phyloP scores from a whole-genome alignment of 2,329 filamentous ascomycete genomes.

The Ophiocordyceps camponoti-floridani region DNA sequence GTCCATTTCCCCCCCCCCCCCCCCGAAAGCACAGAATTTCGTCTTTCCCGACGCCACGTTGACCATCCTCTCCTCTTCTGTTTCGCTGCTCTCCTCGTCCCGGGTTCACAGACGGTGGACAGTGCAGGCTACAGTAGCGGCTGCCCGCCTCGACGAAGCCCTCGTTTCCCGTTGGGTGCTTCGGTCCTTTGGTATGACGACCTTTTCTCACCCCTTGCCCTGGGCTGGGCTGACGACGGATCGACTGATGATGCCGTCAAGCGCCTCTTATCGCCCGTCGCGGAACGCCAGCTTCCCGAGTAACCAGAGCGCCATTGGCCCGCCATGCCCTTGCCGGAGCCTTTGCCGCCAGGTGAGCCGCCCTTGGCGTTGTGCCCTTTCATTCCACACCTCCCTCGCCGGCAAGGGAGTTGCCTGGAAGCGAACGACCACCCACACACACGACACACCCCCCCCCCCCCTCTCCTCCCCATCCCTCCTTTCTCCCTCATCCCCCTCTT shows the following conservation, averaged over 20 bases:
- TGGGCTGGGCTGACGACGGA: neutral
- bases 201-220: too few relatives aligned
- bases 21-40: neutral
- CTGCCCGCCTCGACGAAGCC: too few relatives aligned
- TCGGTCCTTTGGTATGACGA: too few relatives aligned
- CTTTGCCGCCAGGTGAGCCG: constrained; percentile 6
- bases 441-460: too few relatives aligned
- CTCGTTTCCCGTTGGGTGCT: too few relatives aligned
- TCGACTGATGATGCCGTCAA: neutral
- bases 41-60: neutral
- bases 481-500: neutral
- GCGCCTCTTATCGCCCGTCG: neutral
- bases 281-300: neutral
- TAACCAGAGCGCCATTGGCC: neutral
- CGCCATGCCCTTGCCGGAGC: constrained; percentile 4
- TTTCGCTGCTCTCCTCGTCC: too few relatives aligned
- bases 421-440: neutral
- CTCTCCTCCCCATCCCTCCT: too few relatives aligned
- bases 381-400: constrained; percentile 1
- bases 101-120: too few relatives aligned
- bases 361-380: too few relatives aligned
- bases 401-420: neutral
- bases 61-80: too few relatives aligned
- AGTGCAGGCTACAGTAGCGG: too few relatives aligned
- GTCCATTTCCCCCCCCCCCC: neutral